Evolutionary conservation across 2,329 filamentous ascomycete species (phyloP).

Genomic region (Ceratocystis destructans): DNA sequence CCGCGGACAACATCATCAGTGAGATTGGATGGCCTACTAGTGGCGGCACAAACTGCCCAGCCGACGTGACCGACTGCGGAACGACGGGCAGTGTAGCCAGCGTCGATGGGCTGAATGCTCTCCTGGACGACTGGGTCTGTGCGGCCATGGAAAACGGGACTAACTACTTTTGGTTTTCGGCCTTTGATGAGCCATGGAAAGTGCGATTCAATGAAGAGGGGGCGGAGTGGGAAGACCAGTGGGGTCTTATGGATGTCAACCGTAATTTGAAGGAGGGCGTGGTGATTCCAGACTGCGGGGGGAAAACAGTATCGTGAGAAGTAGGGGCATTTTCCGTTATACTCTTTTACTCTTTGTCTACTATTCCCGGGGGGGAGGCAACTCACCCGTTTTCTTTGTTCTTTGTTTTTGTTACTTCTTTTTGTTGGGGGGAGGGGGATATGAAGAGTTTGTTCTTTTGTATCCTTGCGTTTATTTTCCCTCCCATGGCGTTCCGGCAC

Average conservation of each 20-base stretch:
- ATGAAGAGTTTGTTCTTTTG: too few species aligned
- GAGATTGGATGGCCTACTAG: conserved; percentile 84
- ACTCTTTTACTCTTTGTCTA: too few species aligned
- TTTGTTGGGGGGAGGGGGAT: too few species aligned
- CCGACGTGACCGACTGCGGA: conserved; percentile 37
- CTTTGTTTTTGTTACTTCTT: too few species aligned
- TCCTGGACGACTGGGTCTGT: conserved; percentile 79
- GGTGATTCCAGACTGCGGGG: conserved; percentile 75
- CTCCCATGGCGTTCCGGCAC: too few species aligned
- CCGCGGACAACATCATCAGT: conserved; percentile 61
- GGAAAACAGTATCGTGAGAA: conserved; percentile 44
- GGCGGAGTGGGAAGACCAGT: conserved; percentile 85
- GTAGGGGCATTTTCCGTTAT: too few species aligned
- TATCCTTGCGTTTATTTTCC: too few species aligned
- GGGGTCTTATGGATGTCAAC: conserved; percentile 79
- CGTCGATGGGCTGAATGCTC: conserved; percentile 66
- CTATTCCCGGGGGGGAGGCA: too few species aligned
- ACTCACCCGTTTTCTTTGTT: too few species aligned
- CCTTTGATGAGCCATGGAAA: conserved; percentile 97
- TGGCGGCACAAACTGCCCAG: conserved; percentile 60
- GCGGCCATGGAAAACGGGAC: conserved; percentile 65
- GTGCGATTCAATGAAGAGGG: conserved; percentile 51
- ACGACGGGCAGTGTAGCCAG: conserved; percentile 60
- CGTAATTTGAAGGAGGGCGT: conserved; percentile 73
- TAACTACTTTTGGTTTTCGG: conserved; percentile 94